Evolutionary conservation across 2,329 filamentous ascomycete species (phyloP), one percentile per base, ranked within the genome.

Genomic region (Fusarium humuli): DNA sequence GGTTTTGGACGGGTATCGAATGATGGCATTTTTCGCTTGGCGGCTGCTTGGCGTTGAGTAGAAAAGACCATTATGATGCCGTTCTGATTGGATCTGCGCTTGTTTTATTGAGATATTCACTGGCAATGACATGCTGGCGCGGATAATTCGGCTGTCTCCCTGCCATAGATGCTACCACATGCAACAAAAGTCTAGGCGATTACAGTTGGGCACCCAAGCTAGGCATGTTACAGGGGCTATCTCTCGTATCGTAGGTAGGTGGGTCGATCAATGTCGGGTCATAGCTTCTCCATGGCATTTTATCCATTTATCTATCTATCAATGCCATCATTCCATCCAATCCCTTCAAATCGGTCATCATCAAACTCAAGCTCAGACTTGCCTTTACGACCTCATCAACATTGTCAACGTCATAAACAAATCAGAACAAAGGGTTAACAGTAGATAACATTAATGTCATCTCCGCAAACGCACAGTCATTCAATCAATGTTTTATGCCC

Each of bases 361-460:
- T 27, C 25, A 25, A 52, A 53, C 49, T 53, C 23, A 41, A 82
- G 85, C 87, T 90, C 87, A 90, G 87, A 88, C 86, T 89, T 90
- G 87, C 87, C 87, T 90, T 89, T 86, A 85, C 80, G 71, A 81
- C 85, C 77, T 87, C 85, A 87, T 79, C 57, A 81, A 77, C 78
- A 73, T 79, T 65, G 73, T 54, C 77, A 68, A 61, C 65, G 57
- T 65, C 58, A 32, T 50, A 56, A 54, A 62, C 57, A 57, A 52
- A 66, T 69, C 72, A 66, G 64, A 57, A 58, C 56, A 75, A 75
- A 53, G 81, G 85, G 85, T 86, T 86, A 81, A 79, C 75, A 71
- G 65, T 55, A 62, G 22, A 62, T 48, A 54, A 29, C 13, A 52
- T 20, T 14, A 23, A 80, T 73, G 20, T 47, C 20, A 8, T 14